Evolutionary conservation across 805 yeast species (phyloP), one percentile per base, ranked within the genome.

Genomic region (Starmerella stellata): DNA sequence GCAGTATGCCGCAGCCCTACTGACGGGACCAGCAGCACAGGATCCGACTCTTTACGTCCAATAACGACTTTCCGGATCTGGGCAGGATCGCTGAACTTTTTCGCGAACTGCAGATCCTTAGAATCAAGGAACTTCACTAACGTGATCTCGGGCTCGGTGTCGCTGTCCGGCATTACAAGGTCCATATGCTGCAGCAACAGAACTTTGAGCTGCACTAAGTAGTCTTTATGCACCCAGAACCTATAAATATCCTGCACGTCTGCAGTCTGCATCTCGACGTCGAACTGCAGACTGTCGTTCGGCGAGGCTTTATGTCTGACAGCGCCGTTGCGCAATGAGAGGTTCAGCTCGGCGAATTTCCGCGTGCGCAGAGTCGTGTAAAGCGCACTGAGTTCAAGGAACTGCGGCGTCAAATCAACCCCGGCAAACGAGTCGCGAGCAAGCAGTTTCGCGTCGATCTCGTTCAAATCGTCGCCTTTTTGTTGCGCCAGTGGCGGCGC

Each of bases 171-270:
- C 17, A 32, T 49, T 45, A 19, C 50, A 20, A 38, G 46, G 28
- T 38, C 43, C 47, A 50, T 36, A 29, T 48, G 41, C 34, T 66
- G 60, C 24, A 72, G 53, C 25, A 73, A 54, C 23, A 57, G 53
- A 19, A 74, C 58, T 44, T 65, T 63, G 23, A 70, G 57, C 51
- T 74, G 78, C 41, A 66, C 60, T n/a, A 70, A 45, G 48, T 72
- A 70, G 52, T 74, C 79, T 13, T 58, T 59, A 46, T 74, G 78
- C n/a, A 74, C 67, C 68, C 77, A 66, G 51, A 67, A 70, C 4
- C 56, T 18, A 34, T 30, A 44, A 28, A 59, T 57, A 2, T 60
- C 55, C 15, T 58, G 49, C 42, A 67, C 62, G 32, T 53, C 50
- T 21, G 55, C 30, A 7, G 56, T 45, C 31, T 51, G 50, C 50